phyloP scores from a whole-genome alignment of 352 stramenopile species.

The Globisporangium ultimum region DNA sequence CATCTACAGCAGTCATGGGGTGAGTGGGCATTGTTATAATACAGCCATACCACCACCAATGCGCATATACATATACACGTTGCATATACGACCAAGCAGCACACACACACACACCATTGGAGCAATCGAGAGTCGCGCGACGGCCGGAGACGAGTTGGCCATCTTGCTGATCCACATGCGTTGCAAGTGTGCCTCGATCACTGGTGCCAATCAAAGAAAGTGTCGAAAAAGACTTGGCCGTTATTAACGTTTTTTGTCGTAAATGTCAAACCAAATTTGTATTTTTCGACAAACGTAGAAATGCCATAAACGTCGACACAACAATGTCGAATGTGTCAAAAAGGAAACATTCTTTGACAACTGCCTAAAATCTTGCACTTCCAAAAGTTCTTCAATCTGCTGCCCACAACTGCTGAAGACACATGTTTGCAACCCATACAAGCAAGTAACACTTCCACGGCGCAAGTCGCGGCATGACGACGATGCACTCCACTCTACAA shows the following conservation, averaged over 20 bases:
- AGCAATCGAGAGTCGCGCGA: constrained; percentile 15
- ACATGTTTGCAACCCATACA: no score
- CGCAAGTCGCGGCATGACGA: no score
- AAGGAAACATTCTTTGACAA: no score
- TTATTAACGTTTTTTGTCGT: not conserved
- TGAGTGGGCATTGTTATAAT: not conserved
- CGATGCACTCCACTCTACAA: no score
- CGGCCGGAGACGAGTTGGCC: not conserved
- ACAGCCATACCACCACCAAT: not conserved
- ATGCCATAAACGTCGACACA: no score
- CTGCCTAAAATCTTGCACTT: no score
- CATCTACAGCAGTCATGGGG: constrained; percentile 69
- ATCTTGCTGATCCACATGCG: constrained; percentile 11
- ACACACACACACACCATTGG: constrained; percentile 7
- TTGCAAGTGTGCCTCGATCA: not conserved
- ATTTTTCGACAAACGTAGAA: no score
- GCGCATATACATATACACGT: not conserved
- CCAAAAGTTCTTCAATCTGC: no score
- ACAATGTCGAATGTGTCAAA: no score
- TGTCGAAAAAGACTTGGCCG: not conserved
- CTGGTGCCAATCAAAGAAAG: not conserved
- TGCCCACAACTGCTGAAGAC: no score
- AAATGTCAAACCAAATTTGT: not conserved
- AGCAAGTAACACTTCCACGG: no score
- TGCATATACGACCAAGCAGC: not conserved